Conservation (phyloP, 768 basidiomycete genomes). For the Leccinum longicurvipes region DNA sequence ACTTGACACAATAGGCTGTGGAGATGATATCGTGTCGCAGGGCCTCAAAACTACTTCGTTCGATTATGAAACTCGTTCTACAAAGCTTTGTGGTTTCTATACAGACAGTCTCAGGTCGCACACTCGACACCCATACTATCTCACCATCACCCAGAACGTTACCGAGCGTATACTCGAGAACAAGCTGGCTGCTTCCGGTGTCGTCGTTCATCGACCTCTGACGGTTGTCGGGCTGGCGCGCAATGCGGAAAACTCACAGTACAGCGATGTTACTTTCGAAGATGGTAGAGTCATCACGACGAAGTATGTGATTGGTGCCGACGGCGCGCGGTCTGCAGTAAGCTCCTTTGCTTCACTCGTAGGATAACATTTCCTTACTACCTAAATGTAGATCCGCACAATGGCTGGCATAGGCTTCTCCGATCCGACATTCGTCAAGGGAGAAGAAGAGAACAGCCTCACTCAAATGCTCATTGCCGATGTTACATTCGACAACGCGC, state of each 20-base stretch:
- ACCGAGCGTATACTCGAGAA: slow-evolving; percentile 42
- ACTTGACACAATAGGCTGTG: slow-evolving; percentile 43
- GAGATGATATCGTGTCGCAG: slow-evolving; percentile 34
- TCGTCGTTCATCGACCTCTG: slow-evolving; percentile 36
- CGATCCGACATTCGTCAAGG: slow-evolving; percentile 37
- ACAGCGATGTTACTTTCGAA: slow-evolving; percentile 45
- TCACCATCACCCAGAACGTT: slow-evolving; percentile 42
- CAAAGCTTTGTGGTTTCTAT: slow-evolving; percentile 26
- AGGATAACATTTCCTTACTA: neutral
- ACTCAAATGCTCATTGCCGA: slow-evolving; percentile 47
- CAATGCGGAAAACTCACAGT: slow-evolving; percentile 23
- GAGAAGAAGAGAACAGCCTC: slow-evolving; percentile 27
- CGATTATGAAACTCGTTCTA: slow-evolving; percentile 30
- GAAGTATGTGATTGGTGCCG: slow-evolving; percentile 49
- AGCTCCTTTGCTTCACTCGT: slow-evolving; percentile 2
- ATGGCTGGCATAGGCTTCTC: slow-evolving; percentile 40
- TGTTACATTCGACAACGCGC: slow-evolving; percentile 32
- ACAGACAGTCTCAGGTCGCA: slow-evolving; percentile 36
- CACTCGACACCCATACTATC: slow-evolving; percentile 43
- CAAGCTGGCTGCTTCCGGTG: slow-evolving; percentile 29
- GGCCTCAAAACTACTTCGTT: slow-evolving; percentile 33
- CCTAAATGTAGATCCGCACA: slow-evolving; percentile 40
- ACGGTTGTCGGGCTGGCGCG: slow-evolving; percentile 37
- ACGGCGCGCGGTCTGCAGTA: slow-evolving; percentile 47
- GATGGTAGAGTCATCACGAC: slow-evolving; percentile 41